phyloP scores from a whole-genome alignment of 306 rosid genomes.

The Canavalia ensiformis region DNA sequence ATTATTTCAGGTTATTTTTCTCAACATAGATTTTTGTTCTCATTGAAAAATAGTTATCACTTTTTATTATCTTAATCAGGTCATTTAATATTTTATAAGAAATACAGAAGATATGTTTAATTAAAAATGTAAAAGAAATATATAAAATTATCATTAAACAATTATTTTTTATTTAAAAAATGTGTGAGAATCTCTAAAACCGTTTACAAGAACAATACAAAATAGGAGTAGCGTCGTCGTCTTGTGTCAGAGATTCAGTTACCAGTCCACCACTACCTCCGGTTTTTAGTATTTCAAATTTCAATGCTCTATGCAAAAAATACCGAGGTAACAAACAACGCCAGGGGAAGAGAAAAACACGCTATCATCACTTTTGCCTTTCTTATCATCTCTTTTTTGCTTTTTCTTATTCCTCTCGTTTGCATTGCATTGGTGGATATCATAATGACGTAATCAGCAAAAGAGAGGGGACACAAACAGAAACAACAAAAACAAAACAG shows the following conservation, averaged over 20 bases:
- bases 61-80: neutral
- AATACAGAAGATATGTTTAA: neutral
- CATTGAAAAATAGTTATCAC: neutral
- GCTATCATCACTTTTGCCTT: conserved; percentile 4
- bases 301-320: conserved; percentile 36
- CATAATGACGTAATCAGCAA: conserved; percentile 42
- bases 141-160: neutral
- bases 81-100: neutral
- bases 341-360: neutral
- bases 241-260: conserved; percentile 37
- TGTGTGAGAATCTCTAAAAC: neutral
- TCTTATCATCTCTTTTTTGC: conserved; percentile 7
- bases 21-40: neutral
- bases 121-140: neutral
- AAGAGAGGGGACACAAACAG: neutral
- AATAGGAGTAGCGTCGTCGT: conserved; percentile 38
- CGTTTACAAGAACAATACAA: conserved; percentile 36
- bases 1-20: no score
- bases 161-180: neutral
- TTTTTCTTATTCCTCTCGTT: conserved; percentile 36
- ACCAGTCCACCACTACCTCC: conserved; percentile 5
- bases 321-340: conserved; percentile 18
- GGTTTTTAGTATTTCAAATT: neutral
- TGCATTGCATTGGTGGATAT: conserved; percentile 33
- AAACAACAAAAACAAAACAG: neutral